Evolutionary conservation across 2,329 filamentous ascomycete species (phyloP), one percentile per base, ranked within the genome.

Genomic region (Fusarium clavum): DNA sequence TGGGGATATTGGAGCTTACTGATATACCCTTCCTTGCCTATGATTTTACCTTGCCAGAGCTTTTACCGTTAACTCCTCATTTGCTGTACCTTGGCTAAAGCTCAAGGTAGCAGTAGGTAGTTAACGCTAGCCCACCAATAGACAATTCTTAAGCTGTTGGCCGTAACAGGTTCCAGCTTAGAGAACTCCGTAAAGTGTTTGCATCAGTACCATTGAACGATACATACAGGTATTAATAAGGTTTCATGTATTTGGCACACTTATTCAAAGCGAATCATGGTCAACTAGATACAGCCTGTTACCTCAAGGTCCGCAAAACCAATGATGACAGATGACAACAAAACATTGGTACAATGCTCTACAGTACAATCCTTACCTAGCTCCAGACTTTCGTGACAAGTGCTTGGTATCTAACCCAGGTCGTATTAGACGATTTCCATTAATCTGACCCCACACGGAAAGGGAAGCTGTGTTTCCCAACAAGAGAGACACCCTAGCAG

Each of bases 1-100:
- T 74, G 72, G 71, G 72, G 71, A 72, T 69, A 34, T 63, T 64
- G 59, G 46, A 60, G 55, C 63, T 61, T 51, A 47, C 27, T 25
- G 25, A 47, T 27, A 29, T 20, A 40, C 46, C 51, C 43, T 62
- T 27, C 27, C 57, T 52, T 53, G 20, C 6, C 27, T 32, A 18
- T 29, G 45, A 51, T 20, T 59, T 57, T 29, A 30, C 16, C 16
- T 27, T 43, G 14, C 38, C 38, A 53, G 49, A 53, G 49, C 49
- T 43, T 38, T 38, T 53, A 29, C 49, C 16, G 30, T 25, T 29
- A 34, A 51, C 48, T 40, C 34, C 34, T 43, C 32, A 43, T 53
- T 53, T 29, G 20, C 49, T 43, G 49, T 43, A 25, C 49, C 34
- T 53, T 53, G 49, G 34, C 34, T 41, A 41, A 29, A 43, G 34